Conservation (phyloP, 225 moss, liverwort and hornwort species). For the Pleurozium schreberi region DNA sequence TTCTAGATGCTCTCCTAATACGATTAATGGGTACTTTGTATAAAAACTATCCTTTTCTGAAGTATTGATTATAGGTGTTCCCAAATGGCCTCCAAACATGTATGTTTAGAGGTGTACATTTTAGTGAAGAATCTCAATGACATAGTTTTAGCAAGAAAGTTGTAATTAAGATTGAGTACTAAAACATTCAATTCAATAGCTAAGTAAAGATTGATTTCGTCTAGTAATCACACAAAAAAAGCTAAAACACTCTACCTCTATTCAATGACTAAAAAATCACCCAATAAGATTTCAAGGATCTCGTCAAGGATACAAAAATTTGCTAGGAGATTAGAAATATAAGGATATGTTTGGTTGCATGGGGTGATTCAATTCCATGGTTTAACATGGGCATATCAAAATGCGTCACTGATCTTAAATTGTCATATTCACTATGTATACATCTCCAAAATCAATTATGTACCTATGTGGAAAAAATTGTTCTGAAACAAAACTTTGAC, state of each 20-base stretch:
- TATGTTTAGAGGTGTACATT: not conserved
- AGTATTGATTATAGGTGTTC: not conserved
- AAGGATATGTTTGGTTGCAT: not conserved
- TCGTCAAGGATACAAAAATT: too few relatives aligned
- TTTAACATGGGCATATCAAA: not conserved
- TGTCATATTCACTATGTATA: not conserved
- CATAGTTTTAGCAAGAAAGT: not conserved
- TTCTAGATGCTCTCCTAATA: not conserved
- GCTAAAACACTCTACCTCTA: not conserved
- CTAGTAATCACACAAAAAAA: rapidly evolving
- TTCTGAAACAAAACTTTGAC: not conserved
- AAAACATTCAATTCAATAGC: not conserved
- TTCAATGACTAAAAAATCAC: not conserved
- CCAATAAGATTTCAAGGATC: not conserved
- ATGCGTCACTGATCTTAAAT: not conserved
- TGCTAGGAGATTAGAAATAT: not conserved
- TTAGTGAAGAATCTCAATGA: not conserved
- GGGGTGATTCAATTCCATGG: not conserved
- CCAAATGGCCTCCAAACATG: rapidly evolving
- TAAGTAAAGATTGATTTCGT: not conserved
- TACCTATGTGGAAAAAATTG: not conserved
- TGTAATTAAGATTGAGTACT: not conserved
- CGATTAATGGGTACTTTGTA: too few relatives aligned
- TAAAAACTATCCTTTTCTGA: not conserved
- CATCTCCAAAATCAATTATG: not conserved